These are phyloP conservation scores for Chrysopogon serrulatus DNA, from an alignment of 176 grass and related monocot species.

Conservation along the genomic window DNA sequence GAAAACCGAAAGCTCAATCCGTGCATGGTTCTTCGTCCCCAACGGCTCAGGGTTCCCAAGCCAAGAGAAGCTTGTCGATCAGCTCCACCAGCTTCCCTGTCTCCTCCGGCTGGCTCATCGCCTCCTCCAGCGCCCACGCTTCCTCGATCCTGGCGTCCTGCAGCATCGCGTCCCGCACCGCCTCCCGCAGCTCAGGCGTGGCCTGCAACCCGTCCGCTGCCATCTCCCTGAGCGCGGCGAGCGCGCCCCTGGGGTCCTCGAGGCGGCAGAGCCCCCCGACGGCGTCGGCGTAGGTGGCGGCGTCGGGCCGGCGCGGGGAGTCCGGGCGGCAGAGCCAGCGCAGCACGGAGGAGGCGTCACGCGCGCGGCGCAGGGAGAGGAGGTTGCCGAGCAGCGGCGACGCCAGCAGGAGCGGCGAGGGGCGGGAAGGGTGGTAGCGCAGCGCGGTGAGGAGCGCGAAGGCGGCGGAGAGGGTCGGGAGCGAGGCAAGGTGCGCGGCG, in stretches of 20 bases:
- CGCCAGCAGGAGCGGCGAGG: slow-evolving; percentile 38
- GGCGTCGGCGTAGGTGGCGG: slow-evolving; percentile 23
- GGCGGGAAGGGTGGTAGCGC: slow-evolving; percentile 35
- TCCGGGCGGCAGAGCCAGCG: slow-evolving; percentile 56
- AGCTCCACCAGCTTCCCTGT: slow-evolving; percentile 13
- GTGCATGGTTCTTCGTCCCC: not conserved
- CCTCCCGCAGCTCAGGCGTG: slow-evolving; percentile 24
- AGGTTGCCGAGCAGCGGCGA: slow-evolving; percentile 36
- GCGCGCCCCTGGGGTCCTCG: slow-evolving; percentile 25
- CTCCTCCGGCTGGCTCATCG: slow-evolving; percentile 35
- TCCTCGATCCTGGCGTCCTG: slow-evolving; percentile 50
- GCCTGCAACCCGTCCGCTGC: not conserved
- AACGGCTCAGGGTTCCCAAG: slow-evolving; percentile 33
- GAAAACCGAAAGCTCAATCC: not conserved
- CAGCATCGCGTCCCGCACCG: slow-evolving; percentile 32
- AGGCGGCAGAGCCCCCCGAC: slow-evolving; percentile 40
- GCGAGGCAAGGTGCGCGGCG: slow-evolving; percentile 44
- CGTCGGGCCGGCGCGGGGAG: slow-evolving; percentile 32
- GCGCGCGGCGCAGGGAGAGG: slow-evolving; percentile 30
- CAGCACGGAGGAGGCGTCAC: slow-evolving; percentile 37
- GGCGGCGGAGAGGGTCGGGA: slow-evolving; percentile 32
- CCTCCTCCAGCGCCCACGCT: slow-evolving; percentile 33
- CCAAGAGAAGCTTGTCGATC: slow-evolving; percentile 35
- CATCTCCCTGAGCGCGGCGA: slow-evolving; percentile 38
- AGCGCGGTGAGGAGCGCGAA: slow-evolving; percentile 48